Conservation (phyloP, 352 stramenopile species). For the Pythium brachiatum region DNA sequence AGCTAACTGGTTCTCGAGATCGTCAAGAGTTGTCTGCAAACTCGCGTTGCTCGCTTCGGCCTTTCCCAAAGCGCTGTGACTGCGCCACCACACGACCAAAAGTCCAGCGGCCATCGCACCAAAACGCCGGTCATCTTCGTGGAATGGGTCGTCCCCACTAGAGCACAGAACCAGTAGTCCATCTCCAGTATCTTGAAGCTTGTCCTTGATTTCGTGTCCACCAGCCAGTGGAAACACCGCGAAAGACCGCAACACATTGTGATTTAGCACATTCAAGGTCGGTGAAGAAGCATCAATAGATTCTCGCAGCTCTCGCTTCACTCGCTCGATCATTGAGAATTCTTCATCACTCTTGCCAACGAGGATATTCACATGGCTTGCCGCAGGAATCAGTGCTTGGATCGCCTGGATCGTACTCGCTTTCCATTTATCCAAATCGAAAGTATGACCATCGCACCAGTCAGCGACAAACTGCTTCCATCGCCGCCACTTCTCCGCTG, state of each 20-base stretch:
- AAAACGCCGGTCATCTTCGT: not conserved
- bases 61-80: not conserved
- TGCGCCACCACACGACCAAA: not conserved
- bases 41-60: not conserved
- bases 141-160: not conserved
- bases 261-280: slow-evolving; percentile 7
- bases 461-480: slow-evolving; percentile 1
- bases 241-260: not conserved
- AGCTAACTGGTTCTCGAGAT: not conserved
- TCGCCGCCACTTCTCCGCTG: not conserved
- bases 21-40: not conserved
- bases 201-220: not conserved
- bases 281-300: not conserved
- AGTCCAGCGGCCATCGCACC: not conserved
- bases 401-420: not conserved
- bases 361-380: not conserved
- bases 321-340: not conserved
- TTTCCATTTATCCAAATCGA: slow-evolving; percentile 1
- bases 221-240: not conserved
- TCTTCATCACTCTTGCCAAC: not conserved
- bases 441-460: not conserved
- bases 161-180: not conserved
- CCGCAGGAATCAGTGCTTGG: not conserved
- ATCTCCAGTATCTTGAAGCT: not conserved
- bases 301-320: not conserved